These are phyloP conservation scores for Serendipita vermifera DNA, from an alignment of 768 basidiomycete species.

Conservation along the genomic window DNA sequence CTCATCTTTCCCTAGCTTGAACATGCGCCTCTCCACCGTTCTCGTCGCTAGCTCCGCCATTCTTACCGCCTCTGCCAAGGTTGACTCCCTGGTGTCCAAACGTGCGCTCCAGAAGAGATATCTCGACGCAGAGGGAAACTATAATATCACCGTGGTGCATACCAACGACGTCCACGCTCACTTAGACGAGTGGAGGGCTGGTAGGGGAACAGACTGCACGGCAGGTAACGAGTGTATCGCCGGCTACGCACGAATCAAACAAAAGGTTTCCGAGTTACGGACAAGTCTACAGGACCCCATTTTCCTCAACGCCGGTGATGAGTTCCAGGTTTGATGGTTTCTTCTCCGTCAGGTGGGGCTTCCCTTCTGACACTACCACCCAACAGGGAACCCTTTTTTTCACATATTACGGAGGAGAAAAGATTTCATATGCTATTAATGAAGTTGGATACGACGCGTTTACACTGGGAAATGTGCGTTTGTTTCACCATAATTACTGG, in stretches of 20 bases:
- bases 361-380: too few relatives aligned
- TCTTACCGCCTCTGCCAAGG: slow-evolving; percentile 6
- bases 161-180: slow-evolving; percentile 36
- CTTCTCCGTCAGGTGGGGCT: neutral
- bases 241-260: slow-evolving; percentile 33
- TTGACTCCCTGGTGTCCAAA: slow-evolving; percentile 10
- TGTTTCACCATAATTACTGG: neutral
- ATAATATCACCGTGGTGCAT: slow-evolving; percentile 27
- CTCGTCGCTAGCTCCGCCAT: neutral
- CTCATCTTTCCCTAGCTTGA: too few relatives aligned
- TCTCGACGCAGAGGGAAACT: slow-evolving; percentile 8
- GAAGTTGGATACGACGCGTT: slow-evolving; percentile 33
- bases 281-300: slow-evolving; percentile 26
- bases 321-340: slow-evolving; percentile 26
- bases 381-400: slow-evolving; percentile 32
- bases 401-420: slow-evolving; percentile 32
- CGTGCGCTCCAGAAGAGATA: slow-evolving; percentile 10
- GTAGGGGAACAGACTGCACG: slow-evolving; percentile 25
- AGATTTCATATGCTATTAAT: slow-evolving; percentile 31
- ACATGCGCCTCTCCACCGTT: too few relatives aligned
- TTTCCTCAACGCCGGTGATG: slow-evolving; percentile 35
- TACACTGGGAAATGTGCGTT: slow-evolving; percentile 30
- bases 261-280: slow-evolving; percentile 25
- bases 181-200: slow-evolving; percentile 21
- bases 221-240: slow-evolving; percentile 28